Base-by-base conservation (phyloP, 2,329 filamentous ascomycete species). In the Trichoderma pleuroti region DNA sequence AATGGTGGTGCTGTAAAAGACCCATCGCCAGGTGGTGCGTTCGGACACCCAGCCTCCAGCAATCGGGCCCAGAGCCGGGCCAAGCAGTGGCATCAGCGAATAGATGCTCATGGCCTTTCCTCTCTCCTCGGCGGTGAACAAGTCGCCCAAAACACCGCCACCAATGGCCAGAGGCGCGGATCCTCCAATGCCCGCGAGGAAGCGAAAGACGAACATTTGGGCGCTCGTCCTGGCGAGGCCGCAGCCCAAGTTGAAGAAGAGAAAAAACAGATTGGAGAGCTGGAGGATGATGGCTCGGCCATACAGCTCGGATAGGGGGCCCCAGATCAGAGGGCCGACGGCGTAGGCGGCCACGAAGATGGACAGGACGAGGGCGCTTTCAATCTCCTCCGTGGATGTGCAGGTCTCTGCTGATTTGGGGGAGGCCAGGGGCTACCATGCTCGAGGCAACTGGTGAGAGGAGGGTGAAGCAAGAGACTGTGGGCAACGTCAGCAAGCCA, bases 11-110 rank as follows among this genome's bases (percentile, higher is more conserved):
- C 88, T 84, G 80, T 87, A 92, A 81, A 93, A 93, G 9, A 88
- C 87, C 91, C 91, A 93, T 49, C 91, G 85, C 92, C 92, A 93
- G 1, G 86, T 88, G 9, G 86, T 84, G 7, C 88, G 83, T 69
- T 77, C 75, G 8, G 80, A 79, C 9, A 85, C 74, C 34, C 80
- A 81, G 3, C 82, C 81, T 12, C 81, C 83, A 5, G 82, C 80
- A 72, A 85, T 81, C 1, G 84, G 83, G 0, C 83, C 87, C 14
- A 89, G 63, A 0, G 83, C 82, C 0, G 88, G 87, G 0, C 88
- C 87, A 8, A 86, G 85, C 18, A 90, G 84, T 1, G 90, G 87
- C 3, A 87, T 85, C 80, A 90, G 84, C 2, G 87, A 87, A 77
- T 91, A 92, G 2, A 86, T 84, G 2, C 89, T 87, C 77, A 91